phyloP scores from a whole-genome alignment of 305 asterid genomes.

The Withania somnifera region DNA sequence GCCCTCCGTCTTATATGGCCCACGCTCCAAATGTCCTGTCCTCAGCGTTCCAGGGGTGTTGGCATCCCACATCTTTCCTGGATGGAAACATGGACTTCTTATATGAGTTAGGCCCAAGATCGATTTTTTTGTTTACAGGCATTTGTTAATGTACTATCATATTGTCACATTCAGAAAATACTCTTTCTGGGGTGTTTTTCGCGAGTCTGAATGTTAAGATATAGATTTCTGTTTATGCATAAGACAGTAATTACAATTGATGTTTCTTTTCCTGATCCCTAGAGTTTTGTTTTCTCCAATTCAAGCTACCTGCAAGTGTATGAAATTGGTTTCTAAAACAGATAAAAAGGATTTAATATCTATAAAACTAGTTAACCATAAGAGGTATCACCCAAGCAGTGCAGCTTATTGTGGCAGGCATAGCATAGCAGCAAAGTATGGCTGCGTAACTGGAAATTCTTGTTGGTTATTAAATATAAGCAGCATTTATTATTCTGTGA shows the following conservation, averaged over 20 bases:
- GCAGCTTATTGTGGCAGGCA: background rate
- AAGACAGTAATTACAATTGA: background rate
- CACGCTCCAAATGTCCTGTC: too few relatives aligned
- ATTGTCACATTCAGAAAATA: background rate
- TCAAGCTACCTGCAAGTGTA: background rate
- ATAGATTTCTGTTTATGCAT: background rate
- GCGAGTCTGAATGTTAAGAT: background rate
- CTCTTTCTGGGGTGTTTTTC: background rate
- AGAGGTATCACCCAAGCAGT: background rate
- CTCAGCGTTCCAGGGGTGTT: too few relatives aligned
- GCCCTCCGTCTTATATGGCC: too few relatives aligned
- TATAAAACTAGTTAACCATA: background rate
- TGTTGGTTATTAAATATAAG: background rate
- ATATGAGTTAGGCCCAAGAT: too few relatives aligned
- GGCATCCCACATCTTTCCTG: too few relatives aligned
- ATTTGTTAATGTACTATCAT: background rate
- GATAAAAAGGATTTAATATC: background rate
- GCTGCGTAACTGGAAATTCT: background rate
- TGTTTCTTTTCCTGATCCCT: background rate
- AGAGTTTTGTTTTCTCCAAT: background rate
- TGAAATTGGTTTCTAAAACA: background rate
- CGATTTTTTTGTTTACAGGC: too few relatives aligned
- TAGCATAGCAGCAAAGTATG: background rate
- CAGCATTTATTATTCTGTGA: background rate
- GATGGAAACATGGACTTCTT: too few relatives aligned